Evolutionary conservation across 495 filamentous ascomycete species (phyloP).

Genomic region (Neurospora sp.): DNA sequence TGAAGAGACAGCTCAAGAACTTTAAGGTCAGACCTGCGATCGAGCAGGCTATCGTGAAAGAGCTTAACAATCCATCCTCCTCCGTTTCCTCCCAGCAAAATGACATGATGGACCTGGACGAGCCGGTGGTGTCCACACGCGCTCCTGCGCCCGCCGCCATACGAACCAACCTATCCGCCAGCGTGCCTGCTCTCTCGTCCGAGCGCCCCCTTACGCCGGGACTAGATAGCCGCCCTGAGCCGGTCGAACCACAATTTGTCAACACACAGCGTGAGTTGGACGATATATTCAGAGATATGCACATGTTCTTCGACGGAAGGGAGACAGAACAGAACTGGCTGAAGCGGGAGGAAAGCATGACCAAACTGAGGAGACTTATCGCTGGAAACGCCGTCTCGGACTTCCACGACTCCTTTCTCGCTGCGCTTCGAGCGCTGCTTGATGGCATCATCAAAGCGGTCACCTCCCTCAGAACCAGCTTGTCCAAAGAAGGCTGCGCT

Average conservation of each 20-base stretch:
- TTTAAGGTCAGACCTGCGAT: constrained; percentile 79
- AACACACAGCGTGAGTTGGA: constrained; percentile 75
- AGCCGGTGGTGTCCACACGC: constrained; percentile 21
- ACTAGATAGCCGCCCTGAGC: constrained; percentile 48
- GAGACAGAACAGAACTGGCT: constrained; percentile 90
- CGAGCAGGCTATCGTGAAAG: constrained; percentile 62
- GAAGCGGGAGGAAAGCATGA: constrained; percentile 66
- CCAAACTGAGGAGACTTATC: constrained; percentile 64
- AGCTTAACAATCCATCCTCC: constrained; percentile 50
- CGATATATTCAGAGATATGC: constrained; percentile 72
- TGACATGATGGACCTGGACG: constrained; percentile 20
- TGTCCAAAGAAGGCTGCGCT: constrained; percentile 75
- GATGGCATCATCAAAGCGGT: constrained; percentile 87
- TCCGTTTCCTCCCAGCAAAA: constrained; percentile 35
- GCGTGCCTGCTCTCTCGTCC: constrained; percentile 37
- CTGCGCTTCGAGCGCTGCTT: constrained; percentile 59
- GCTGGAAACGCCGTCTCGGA: constrained; percentile 77
- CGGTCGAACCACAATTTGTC: constrained; percentile 70
- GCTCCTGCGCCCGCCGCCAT: constrained; percentile 22
- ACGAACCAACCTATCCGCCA: constrained; percentile 36
- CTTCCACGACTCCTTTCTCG: constrained; percentile 57
- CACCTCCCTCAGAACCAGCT: constrained; percentile 77
- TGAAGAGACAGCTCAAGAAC: constrained; percentile 70
- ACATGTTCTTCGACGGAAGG: constrained; percentile 70
- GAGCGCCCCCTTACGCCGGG: constrained; percentile 39